These are phyloP conservation scores for Manihot esculenta DNA, from an alignment of 441 rosid species.

Conservation along the genomic window DNA sequence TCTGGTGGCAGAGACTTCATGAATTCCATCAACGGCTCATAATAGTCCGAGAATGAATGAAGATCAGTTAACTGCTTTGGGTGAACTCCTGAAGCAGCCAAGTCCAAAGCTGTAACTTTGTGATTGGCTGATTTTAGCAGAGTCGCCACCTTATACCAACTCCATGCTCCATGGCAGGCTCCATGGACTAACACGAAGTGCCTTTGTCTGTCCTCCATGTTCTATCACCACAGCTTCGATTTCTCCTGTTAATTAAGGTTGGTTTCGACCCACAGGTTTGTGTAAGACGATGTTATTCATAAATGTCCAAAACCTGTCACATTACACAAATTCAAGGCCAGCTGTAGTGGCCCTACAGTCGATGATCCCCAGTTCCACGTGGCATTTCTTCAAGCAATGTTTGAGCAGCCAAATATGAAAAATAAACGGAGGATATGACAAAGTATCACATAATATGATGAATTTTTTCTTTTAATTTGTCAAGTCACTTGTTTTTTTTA, in stretches of 20 bases:
- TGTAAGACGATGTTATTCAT: background rate
- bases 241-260: no score
- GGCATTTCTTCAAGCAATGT: no score
- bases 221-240: constrained; percentile 13
- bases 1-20: constrained; percentile 24
- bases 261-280: background rate
- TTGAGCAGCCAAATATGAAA: no score
- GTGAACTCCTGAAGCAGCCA: constrained; percentile 40
- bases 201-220: constrained; percentile 1
- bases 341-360: background rate
- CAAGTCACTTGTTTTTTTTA: no score
- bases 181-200: no score
- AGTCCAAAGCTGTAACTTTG: constrained; percentile 34
- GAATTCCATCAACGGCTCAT: constrained; percentile 33
- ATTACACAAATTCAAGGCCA: background rate
- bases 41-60: constrained; percentile 22
- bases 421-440: no score
- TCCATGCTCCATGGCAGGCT: no score
- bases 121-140: constrained; percentile 26
- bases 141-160: background rate
- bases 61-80: constrained; percentile 35
- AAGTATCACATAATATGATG: no score
- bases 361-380: background rate
- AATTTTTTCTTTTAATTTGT: no score
- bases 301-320: background rate